Conservation (phyloP, 176 grass and related monocot genomes). For the Avena eriantha region DNA sequence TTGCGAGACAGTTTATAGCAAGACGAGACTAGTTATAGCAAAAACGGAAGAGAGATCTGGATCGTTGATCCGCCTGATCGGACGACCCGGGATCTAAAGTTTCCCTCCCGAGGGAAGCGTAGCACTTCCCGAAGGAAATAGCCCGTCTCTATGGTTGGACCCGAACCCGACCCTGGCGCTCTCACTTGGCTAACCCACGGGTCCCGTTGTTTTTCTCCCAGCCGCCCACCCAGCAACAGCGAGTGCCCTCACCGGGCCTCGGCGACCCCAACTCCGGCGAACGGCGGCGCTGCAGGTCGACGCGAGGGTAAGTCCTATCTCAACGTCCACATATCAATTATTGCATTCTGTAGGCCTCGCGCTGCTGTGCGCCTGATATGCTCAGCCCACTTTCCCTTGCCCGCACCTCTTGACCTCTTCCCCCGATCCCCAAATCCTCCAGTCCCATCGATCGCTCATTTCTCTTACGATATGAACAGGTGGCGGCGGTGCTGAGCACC, state of each 20-base stretch:
- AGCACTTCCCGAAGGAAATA: too few species aligned
- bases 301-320: background rate
- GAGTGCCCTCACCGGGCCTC: background rate
- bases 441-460: background rate
- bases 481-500: background rate
- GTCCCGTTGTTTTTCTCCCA: background rate
- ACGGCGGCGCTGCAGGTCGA: conserved; percentile 5
- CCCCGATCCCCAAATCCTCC: conserved; percentile 23
- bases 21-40: too few species aligned
- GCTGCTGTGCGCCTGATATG: background rate
- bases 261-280: conserved; percentile 23
- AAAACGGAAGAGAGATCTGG: too few species aligned
- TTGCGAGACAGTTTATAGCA: too few species aligned
- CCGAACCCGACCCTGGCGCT: background rate
- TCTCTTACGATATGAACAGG: background rate
- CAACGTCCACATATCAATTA: background rate
- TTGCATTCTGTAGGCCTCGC: background rate
- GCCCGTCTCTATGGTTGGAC: background rate
- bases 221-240: conserved; percentile 16
- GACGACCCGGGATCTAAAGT: too few species aligned
- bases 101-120: too few species aligned
- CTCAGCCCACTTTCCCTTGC: background rate
- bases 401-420: background rate
- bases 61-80: too few species aligned
- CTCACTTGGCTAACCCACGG: background rate